Conservation (phyloP, 1,284 basidiomycete genomes). For the Ceratobasidium theobromae region DNA sequence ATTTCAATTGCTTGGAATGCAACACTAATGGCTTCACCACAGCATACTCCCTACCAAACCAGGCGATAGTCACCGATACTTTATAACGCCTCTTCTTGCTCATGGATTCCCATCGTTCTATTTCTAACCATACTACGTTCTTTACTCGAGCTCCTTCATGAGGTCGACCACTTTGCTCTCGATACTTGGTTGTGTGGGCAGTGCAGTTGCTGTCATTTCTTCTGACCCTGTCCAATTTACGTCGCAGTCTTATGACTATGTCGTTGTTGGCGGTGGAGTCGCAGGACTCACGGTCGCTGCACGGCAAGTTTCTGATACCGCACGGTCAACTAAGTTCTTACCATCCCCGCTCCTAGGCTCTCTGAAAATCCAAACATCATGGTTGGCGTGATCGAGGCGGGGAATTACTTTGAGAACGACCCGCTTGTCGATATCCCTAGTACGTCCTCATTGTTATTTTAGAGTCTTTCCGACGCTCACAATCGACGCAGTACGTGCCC, state of each 20-base stretch:
- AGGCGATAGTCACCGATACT: too few relatives aligned
- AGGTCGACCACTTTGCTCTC: too few relatives aligned
- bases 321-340: background rate
- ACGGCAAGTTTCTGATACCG: background rate
- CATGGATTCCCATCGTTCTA: too few relatives aligned
- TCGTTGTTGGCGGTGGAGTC: background rate
- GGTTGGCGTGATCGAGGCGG: background rate
- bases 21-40: too few relatives aligned
- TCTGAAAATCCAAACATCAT: background rate
- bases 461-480: background rate
- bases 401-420: background rate
- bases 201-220: background rate
- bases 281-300: background rate
- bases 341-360: background rate
- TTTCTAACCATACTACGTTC: too few relatives aligned
- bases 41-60: too few relatives aligned
- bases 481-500: conserved; percentile 27
- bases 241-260: background rate
- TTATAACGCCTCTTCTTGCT: too few relatives aligned
- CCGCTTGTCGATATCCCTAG: background rate
- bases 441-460: background rate
- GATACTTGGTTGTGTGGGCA: too few relatives aligned
- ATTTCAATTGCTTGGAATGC: too few relatives aligned
- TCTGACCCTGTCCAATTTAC: background rate
- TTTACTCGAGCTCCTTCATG: too few relatives aligned